phyloP scores from a whole-genome alignment of 805 yeast genomes.

The Wickerhamiella galacta region DNA sequence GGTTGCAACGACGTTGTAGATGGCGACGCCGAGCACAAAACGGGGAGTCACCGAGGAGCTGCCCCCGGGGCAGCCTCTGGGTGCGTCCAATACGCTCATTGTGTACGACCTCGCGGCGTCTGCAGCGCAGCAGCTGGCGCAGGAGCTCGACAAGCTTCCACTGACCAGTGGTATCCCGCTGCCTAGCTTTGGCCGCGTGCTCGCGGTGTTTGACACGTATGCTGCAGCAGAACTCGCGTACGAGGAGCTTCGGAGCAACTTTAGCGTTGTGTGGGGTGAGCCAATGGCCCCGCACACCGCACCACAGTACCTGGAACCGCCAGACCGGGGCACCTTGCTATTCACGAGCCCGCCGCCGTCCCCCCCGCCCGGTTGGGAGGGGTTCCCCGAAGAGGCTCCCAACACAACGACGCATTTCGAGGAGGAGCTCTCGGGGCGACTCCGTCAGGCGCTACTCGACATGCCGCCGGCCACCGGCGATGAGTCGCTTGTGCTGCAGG shows the following conservation, averaged over 20 bases:
- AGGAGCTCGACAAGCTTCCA: not conserved
- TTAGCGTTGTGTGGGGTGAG: not conserved
- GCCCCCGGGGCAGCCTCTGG: not conserved
- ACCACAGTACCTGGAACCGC: conserved; percentile 8
- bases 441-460: conserved; percentile 8
- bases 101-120: not conserved
- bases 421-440: conserved; percentile 9
- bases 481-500: not conserved
- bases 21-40: too few relatives aligned
- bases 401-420: conserved; percentile 11
- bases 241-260: not conserved
- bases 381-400: conserved; percentile 12
- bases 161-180: not conserved
- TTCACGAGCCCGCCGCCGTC: conserved; percentile 16
- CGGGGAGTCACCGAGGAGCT: too few relatives aligned
- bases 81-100: not conserved
- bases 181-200: conserved; percentile 1
- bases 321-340: conserved; percentile 11
- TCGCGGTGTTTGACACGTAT: not conserved
- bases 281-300: not conserved
- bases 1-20: too few relatives aligned
- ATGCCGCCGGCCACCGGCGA: too few relatives aligned
- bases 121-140: not conserved
- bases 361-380: conserved; percentile 14
- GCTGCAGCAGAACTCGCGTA: not conserved